A percentile compares a stretch with the other conserved stretches of the same genome.
These are phyloP conservation scores for Clitoria ternatea DNA, from an alignment of 306 rosid species.

Conservation along the genomic window DNA sequence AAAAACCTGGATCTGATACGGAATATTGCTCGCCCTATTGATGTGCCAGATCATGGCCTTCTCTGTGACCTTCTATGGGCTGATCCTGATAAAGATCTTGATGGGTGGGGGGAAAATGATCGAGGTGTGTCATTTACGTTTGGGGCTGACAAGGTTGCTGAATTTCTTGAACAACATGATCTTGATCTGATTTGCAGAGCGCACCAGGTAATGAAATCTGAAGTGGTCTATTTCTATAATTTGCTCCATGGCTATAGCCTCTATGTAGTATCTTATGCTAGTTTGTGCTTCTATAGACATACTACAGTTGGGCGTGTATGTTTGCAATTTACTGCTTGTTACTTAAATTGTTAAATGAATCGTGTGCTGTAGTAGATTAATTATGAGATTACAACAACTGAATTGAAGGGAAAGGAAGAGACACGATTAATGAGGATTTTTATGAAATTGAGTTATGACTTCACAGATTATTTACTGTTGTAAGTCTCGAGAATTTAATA, in stretches of 20 bases:
- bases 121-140: constrained; percentile 83
- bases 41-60: constrained; percentile 84
- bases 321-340: background rate
- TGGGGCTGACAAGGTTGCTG: constrained; percentile 81
- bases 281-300: background rate
- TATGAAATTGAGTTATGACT: background rate
- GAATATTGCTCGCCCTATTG: constrained; percentile 76
- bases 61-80: constrained; percentile 87
- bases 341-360: background rate
- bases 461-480: background rate
- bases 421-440: background rate
- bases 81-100: constrained; percentile 83
- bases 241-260: background rate
- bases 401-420: background rate
- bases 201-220: constrained; percentile 56
- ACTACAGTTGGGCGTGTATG: background rate
- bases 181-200: constrained; percentile 83
- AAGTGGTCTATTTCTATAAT: constrained; percentile 2
- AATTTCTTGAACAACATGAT: constrained; percentile 70
- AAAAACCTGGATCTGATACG: constrained; percentile 70
- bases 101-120: constrained; percentile 90
- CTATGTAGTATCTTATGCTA: background rate
- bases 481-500: background rate
- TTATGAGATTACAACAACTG: background rate
- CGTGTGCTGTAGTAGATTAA: background rate